Evolutionary conservation across 371 early-diverging fungal species (phyloP).

Genomic region (Enterocytospora artemiae): DNA sequence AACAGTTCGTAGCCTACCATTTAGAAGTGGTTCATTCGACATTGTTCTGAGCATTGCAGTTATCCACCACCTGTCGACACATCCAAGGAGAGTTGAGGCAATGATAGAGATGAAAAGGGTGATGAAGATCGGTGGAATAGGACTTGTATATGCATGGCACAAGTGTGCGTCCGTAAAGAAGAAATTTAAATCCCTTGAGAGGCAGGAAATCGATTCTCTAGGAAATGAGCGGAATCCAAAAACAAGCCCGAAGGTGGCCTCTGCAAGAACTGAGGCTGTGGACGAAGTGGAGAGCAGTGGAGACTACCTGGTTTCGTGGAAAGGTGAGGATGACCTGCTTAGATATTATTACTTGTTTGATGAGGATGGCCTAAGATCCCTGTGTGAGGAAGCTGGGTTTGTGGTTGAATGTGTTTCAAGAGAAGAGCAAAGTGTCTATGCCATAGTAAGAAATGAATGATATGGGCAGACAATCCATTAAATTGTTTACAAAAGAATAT

Average conservation of each 20-base stretch:
- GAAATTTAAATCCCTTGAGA: conserved; percentile 47
- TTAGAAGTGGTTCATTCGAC: conserved; percentile 43
- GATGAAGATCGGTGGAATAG: conserved; percentile 38
- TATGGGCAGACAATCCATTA: too few species aligned
- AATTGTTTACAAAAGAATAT: too few species aligned
- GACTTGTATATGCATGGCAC: conserved; percentile 55
- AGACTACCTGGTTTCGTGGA: conserved; percentile 54
- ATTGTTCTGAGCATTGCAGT: conserved; percentile 54
- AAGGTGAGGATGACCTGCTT: conserved; percentile 28
- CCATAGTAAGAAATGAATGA: conserved; percentile 15
- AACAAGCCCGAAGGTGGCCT: too few species aligned
- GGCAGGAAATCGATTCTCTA: conserved; percentile 22
- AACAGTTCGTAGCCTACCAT: conserved; percentile 29
- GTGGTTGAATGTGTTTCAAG: conserved; percentile 14
- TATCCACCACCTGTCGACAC: conserved; percentile 54
- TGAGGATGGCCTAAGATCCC: conserved; percentile 22
- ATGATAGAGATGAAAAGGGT: conserved; percentile 38
- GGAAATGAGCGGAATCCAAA: too few species aligned
- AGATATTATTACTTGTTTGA: conserved; percentile 54
- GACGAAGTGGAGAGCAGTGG: too few species aligned
- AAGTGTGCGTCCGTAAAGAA: conserved; percentile 30
- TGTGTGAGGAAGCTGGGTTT: conserved; percentile 32
- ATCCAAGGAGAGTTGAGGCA: conserved; percentile 36
- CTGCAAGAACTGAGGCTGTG: too few species aligned
- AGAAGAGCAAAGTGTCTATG: conserved; percentile 43